These are phyloP conservation scores for Calonectria multiphialidica DNA, from an alignment of 2,329 filamentous ascomycete genomes.

Conservation along the genomic window DNA sequence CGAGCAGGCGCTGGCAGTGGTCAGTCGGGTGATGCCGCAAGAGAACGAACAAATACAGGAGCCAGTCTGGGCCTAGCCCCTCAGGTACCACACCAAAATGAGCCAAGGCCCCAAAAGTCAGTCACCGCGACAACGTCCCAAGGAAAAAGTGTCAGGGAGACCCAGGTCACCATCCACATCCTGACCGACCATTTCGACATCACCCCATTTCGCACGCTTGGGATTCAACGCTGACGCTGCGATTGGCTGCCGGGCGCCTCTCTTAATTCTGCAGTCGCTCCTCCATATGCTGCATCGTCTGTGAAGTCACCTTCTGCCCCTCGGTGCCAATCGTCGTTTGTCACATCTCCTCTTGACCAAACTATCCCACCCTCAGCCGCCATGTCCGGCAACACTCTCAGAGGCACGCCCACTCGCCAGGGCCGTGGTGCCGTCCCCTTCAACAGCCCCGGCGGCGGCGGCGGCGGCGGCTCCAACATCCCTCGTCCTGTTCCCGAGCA, in stretches of 20 bases:
- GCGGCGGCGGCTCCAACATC: slow-evolving; percentile 74
- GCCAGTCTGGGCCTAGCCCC: slow-evolving; percentile 7
- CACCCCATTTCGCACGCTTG: slow-evolving; percentile 42
- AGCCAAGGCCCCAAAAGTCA: slow-evolving; percentile 19
- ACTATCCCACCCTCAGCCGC: slow-evolving; percentile 36
- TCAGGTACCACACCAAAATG: slow-evolving; percentile 3
- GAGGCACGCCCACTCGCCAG: slow-evolving; percentile 77
- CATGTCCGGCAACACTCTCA: slow-evolving; percentile 73
- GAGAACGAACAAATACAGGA: background rate
- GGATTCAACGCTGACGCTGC: slow-evolving; percentile 41
- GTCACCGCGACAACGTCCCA: slow-evolving; percentile 37
- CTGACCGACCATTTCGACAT: slow-evolving; percentile 29
- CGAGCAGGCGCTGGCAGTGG: background rate
- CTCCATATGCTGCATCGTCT: slow-evolving; percentile 23
- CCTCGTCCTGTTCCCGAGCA: slow-evolving; percentile 78
- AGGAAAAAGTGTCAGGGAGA: slow-evolving; percentile 23
- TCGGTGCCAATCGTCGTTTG: slow-evolving; percentile 35
- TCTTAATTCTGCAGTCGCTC: slow-evolving; percentile 30
- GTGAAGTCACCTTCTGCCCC: slow-evolving; percentile 24
- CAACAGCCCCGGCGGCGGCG: slow-evolving; percentile 70
- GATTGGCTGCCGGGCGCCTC: slow-evolving; percentile 38
- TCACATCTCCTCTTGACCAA: slow-evolving; percentile 30
- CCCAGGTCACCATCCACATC: slow-evolving; percentile 28
- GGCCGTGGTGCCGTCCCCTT: slow-evolving; percentile 71
- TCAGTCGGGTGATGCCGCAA: slow-evolving; percentile 15